Evolutionary conservation across 139 green algal species (phyloP), one percentile per base, ranked within the genome.

Genomic region (Spirogloea muscicola): DNA sequence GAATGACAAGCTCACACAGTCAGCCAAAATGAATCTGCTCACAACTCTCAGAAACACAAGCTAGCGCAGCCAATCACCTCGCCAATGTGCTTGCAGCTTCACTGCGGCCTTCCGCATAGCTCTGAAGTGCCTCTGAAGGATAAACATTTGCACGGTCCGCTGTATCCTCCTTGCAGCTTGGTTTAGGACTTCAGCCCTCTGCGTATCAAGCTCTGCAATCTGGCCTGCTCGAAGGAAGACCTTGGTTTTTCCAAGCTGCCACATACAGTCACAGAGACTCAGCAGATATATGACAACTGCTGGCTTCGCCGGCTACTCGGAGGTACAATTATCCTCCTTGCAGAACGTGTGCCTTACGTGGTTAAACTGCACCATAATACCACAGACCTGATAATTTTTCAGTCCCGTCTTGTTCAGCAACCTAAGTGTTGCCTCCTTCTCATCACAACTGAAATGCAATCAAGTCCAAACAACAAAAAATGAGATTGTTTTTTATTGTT

Each of bases 211-310:
- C 31, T 80, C 41, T 1, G 73, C 93, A 91, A 98, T 96, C 80
- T 95, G 89, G 29, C 94, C 95, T 5, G 75, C 81, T 25, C 84
- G 82, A 70, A 85, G 48, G 64, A 95, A 95, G 1, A 94, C 90
- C 86, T 96, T 96, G 48, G 84, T 92, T 49, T 86, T 79, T 18
- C 93, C 93, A 34, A 94, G 66, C 76, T 98, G 91, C 75, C 84
- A 92, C 41, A 59, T 29, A 13, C 10, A 51, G 27, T 49, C 27
- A 58, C 7, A 58, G 27, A 10, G 31, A 51, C 52, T 13, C 52
- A 62, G 29, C 10, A 7, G 10, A 31, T n/a, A 25, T 13, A n/a
- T 38, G 52, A 62, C 52, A 62, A 55, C 21, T 31, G 46, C 21
- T 31, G 46, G 46, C 46, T 55, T 55, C 9, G 38, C 5, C 40